Evolutionary conservation across 768 basidiomycete genomes (phyloP), one percentile per base, ranked within the genome.

Genomic region (Suillus hirtellus): DNA sequence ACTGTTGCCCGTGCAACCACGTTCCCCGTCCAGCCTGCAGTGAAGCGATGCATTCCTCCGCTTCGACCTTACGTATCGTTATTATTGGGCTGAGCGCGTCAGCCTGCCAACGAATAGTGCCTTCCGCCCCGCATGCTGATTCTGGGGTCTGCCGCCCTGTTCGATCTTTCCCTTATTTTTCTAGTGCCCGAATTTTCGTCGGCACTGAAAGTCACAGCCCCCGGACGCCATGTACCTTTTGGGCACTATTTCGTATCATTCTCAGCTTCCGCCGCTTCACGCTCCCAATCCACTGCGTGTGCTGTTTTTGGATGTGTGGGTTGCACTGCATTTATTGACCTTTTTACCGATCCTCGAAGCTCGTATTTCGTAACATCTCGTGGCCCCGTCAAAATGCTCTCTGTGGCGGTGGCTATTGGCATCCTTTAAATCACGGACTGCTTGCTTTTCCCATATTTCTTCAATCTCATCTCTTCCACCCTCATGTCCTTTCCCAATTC

Each of bases 201-300:
- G 60, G 70, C 70, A 55, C 65, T 69, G 66, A 67, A 44, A 4
- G 19, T n/a, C 72, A 73, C 65, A 70, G 72, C 72, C 70, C 60
- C 21, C 63, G 61, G 60, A 62, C 50, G 43, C 38, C 11, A 21
- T 61, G 54, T 47, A 42, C 60, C n/a, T 59, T 42, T 40, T 19
- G 54, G 40, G 60, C 59, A 52, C 6, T 21, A 15, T 61, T 38
- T 19, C 21, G 21, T 15, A 40, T 27, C 27, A 9, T 37, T 37
- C 31, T 21, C 1, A 59, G 37, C 40, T 61, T 56, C 60, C 19
- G n/a, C 31, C 60, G 35, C 60, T 60, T 52, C 34, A 40, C 34
- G n/a, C 19, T 34, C 44, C 14, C 3, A n/a, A 35, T 34, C 34
- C 14, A 14, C 34, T 19, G 7, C 34, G 27, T 17, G 52, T 53